These are phyloP conservation scores for Pholiota adiposa DNA, from an alignment of 1,284 basidiomycete genomes.

Conservation along the genomic window DNA sequence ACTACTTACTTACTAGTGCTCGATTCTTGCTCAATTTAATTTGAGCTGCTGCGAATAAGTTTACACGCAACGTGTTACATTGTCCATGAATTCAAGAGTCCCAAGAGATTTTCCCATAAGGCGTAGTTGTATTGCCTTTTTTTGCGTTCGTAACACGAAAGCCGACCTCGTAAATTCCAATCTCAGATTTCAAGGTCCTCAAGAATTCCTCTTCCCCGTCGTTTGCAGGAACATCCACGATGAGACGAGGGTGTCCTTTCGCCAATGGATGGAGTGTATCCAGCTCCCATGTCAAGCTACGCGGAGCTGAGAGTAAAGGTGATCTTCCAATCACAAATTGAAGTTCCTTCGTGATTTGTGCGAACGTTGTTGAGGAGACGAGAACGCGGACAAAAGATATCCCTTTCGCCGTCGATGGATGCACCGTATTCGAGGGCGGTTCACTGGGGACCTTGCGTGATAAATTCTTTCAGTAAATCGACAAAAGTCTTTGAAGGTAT, in stretches of 20 bases:
- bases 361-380: slow-evolving; percentile 31
- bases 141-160: slow-evolving; percentile 40
- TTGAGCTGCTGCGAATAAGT: too few relatives aligned
- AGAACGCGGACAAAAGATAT: slow-evolving; percentile 52
- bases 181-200: slow-evolving; percentile 24
- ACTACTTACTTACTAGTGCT: too few relatives aligned
- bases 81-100: slow-evolving; percentile 1
- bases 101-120: slow-evolving; percentile 17
- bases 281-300: slow-evolving; percentile 39
- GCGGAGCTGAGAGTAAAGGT: slow-evolving; percentile 30
- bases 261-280: slow-evolving; percentile 29
- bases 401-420: slow-evolving; percentile 49
- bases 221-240: slow-evolving; percentile 39
- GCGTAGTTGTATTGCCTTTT: slow-evolving; percentile 6
- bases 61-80: too few relatives aligned
- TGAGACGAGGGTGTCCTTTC: slow-evolving; percentile 32
- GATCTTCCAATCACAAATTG: slow-evolving; percentile 49
- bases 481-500: neutral
- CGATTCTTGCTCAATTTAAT: too few relatives aligned
- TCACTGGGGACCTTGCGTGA: slow-evolving; percentile 50
- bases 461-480: neutral
- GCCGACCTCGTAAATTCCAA: slow-evolving; percentile 54
- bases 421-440: slow-evolving; percentile 46
- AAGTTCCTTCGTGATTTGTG: slow-evolving; percentile 38
- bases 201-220: slow-evolving; percentile 43